Conservation (phyloP, 768 basidiomycete species). For the Amanita exitialis region DNA sequence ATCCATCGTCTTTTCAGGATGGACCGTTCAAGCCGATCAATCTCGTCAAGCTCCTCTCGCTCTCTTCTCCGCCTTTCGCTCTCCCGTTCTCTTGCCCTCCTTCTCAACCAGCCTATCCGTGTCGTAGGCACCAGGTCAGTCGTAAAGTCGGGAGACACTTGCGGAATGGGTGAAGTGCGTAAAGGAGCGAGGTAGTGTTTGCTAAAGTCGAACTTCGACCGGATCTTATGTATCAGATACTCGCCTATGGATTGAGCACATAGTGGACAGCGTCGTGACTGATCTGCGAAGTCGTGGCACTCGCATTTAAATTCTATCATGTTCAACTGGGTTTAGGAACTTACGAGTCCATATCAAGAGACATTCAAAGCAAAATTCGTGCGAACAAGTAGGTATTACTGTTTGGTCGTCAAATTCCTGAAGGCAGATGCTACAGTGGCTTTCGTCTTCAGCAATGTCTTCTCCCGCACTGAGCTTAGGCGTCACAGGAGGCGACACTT, state of each 20-base stretch:
- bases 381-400: conserved; percentile 76
- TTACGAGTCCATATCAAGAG: conserved; percentile 77
- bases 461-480: conserved; percentile 10
- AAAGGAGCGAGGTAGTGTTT: conserved; percentile 70
- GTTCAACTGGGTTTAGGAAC: conserved; percentile 12
- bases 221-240: conserved; percentile 72
- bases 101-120: conserved; percentile 22
- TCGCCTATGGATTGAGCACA: conserved; percentile 60
- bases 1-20: conserved; percentile 70
- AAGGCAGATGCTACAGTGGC: conserved; percentile 82
- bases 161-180: conserved; percentile 36
- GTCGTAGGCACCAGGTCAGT: conserved; percentile 14
- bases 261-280: conserved; percentile 71
- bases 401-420: conserved; percentile 70
- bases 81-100: conserved; percentile 27
- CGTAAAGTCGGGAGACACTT: conserved; percentile 14
- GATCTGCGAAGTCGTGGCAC: conserved; percentile 30
- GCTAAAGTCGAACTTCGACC: conserved; percentile 71
- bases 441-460: conserved; percentile 32
- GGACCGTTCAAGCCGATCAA: conserved; percentile 66
- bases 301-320: not conserved
- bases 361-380: conserved; percentile 93
- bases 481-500: conserved; percentile 11
- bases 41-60: conserved; percentile 41
- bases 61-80: conserved; percentile 42